Conservation (phyloP, 2,329 filamentous ascomycete species). For the Rutstroemia sp. region DNA sequence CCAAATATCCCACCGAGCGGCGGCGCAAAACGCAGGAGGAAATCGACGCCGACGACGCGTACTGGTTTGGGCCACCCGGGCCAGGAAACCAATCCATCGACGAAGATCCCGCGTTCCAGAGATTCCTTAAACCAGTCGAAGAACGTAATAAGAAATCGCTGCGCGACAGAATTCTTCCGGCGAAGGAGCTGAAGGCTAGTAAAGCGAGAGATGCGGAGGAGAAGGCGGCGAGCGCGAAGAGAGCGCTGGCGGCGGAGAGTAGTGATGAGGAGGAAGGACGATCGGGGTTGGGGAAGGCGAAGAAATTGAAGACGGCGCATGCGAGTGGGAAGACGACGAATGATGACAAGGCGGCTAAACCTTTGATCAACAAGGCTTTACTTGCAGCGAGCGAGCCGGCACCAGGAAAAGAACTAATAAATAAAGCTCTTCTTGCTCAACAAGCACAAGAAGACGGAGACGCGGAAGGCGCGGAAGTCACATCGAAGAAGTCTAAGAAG, state of each 20-base stretch:
- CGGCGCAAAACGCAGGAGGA: conserved; percentile 26
- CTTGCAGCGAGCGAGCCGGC: neutral
- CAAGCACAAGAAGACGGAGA: neutral
- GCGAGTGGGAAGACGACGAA: neutral
- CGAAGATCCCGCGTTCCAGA: conserved; percentile 23
- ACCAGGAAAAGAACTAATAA: conserved; percentile 5
- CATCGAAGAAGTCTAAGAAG: conserved; percentile 9
- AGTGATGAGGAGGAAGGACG: conserved; percentile 32
- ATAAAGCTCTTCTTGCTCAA: conserved; percentile 4
- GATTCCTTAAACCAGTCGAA: conserved; percentile 24
- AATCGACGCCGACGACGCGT: conserved; percentile 28
- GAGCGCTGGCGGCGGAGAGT: conserved; percentile 23
- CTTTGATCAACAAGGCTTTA: conserved; percentile 8
- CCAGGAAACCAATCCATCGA: conserved; percentile 28
- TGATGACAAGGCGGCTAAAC: neutral
- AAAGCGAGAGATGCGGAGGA: conserved; percentile 29
- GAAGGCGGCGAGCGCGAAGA: conserved; percentile 27
- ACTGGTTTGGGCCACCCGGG: conserved; percentile 21
- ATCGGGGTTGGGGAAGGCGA: conserved; percentile 28
- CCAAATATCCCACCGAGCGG: conserved; percentile 25
- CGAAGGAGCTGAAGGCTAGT: conserved; percentile 25
- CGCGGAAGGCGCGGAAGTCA: neutral
- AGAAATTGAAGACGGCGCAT: conserved; percentile 23
- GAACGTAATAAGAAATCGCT: conserved; percentile 28
- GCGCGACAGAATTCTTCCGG: conserved; percentile 26